phyloP scores from a whole-genome alignment of 2,329 filamentous ascomycete genomes.

The Ustulina deusta region DNA sequence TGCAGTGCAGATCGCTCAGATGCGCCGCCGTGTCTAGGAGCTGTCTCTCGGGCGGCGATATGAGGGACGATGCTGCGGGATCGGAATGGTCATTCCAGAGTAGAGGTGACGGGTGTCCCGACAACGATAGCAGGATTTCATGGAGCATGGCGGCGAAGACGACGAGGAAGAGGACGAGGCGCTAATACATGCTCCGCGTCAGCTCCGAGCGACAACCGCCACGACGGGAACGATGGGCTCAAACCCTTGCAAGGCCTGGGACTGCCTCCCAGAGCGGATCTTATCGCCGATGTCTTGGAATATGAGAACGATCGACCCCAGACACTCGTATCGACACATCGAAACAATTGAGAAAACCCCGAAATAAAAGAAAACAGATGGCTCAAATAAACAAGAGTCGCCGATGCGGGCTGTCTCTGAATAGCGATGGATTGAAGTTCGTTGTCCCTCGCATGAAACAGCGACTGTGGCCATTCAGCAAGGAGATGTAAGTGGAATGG shows the following conservation, averaged over 20 bases:
- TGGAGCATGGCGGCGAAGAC: slow-evolving; percentile 79
- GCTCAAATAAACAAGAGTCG: neutral
- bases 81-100: slow-evolving; percentile 69
- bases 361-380: neutral
- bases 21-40: slow-evolving; percentile 81
- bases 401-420: neutral
- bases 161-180: slow-evolving; percentile 32
- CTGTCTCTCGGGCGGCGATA: slow-evolving; percentile 84
- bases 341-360: too few species aligned
- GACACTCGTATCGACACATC: slow-evolving; percentile 68
- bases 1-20: slow-evolving; percentile 81
- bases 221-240: slow-evolving; percentile 10
- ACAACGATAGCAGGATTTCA: slow-evolving; percentile 96
- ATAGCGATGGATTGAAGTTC: neutral
- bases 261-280: slow-evolving; percentile 53
- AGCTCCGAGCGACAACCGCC: slow-evolving; percentile 18
- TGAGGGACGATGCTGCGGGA: slow-evolving; percentile 59
- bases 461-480: neutral
- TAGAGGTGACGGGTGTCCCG: slow-evolving; percentile 90
- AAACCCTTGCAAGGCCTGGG: slow-evolving; percentile 46
- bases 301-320: slow-evolving; percentile 63
- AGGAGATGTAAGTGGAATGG: neutral
- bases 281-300: slow-evolving; percentile 59
- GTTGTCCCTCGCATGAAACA: slow-evolving; percentile 2
- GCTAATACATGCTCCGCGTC: slow-evolving; percentile 27